phyloP scores from a whole-genome alignment of 768 basidiomycete species.

The Mycena kentingensis region DNA sequence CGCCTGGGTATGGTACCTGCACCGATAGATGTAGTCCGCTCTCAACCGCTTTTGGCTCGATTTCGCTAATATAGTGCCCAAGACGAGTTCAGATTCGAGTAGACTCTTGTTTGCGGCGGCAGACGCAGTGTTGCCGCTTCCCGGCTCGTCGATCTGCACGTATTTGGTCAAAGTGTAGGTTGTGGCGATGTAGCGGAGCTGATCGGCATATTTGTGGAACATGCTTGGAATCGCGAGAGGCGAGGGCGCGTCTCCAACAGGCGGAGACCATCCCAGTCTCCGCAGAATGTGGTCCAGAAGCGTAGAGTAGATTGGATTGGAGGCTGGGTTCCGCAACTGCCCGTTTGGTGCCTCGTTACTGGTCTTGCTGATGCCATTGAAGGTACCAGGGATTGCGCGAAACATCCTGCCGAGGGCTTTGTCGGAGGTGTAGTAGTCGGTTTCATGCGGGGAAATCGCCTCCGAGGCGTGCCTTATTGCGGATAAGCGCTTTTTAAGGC shows the following conservation, averaged over 20 bases:
- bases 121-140: too few relatives aligned
- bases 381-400: conserved; percentile 48
- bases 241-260: conserved; percentile 25
- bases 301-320: conserved; percentile 42
- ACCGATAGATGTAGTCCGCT: conserved; percentile 57
- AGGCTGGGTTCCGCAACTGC: conserved; percentile 20
- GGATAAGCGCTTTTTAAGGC: not conserved
- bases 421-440: conserved; percentile 71
- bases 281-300: conserved; percentile 34
- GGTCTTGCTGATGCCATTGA: not conserved
- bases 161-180: conserved; percentile 68
- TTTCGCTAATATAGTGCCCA: conserved; percentile 73
- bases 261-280: conserved; percentile 29
- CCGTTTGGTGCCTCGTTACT: conserved; percentile 9
- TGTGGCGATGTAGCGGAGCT: conserved; percentile 69
- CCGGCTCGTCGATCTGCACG: too few relatives aligned
- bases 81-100: conserved; percentile 71
- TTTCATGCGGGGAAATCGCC: conserved; percentile 50
- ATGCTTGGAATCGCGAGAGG: conserved; percentile 39
- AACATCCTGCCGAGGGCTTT: conserved; percentile 74
- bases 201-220: conserved; percentile 58
- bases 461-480: conserved; percentile 55
- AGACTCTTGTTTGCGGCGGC: conserved; percentile 56
- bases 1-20: conserved; percentile 56
- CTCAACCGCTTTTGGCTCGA: conserved; percentile 65